These are phyloP conservation scores for Exophiala aquamarina DNA, from an alignment of 2,329 filamentous ascomycete genomes.

Conservation along the genomic window DNA sequence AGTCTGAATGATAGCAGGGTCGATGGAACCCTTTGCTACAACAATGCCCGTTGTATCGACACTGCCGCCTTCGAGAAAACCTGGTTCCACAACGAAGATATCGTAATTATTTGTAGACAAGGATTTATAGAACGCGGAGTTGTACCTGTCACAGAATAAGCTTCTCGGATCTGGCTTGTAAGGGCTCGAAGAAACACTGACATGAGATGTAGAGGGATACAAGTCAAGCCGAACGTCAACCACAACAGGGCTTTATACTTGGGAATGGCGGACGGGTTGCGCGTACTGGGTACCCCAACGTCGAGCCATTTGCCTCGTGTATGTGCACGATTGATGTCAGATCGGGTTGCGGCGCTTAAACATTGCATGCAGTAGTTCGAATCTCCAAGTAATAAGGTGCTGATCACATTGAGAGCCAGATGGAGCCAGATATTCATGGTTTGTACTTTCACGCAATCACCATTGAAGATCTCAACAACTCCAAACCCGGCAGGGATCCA, in stretches of 20 bases:
- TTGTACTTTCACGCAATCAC: slow-evolving; percentile 17
- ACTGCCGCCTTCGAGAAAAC: slow-evolving; percentile 20
- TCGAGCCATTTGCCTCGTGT: slow-evolving; percentile 30
- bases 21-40: too few species aligned
- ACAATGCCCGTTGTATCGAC: not conserved
- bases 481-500: not conserved
- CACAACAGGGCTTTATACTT: slow-evolving; percentile 22
- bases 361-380: slow-evolving; percentile 40
- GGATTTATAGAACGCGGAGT: slow-evolving; percentile 31
- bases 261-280: slow-evolving; percentile 29
- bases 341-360: slow-evolving; percentile 32
- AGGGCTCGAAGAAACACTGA: slow-evolving; percentile 7
- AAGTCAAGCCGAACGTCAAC: slow-evolving; percentile 25
- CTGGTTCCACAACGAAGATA: slow-evolving; percentile 20
- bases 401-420: slow-evolving; percentile 37
- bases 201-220: slow-evolving; percentile 31
- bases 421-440: slow-evolving; percentile 30
- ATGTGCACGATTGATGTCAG: slow-evolving; percentile 35
- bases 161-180: not conserved
- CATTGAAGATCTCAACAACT: slow-evolving; percentile 20
- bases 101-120: slow-evolving; percentile 26
- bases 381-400: slow-evolving; percentile 33
- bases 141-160: slow-evolving; percentile 23
- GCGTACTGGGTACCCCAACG: slow-evolving; percentile 31
- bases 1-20: too few species aligned